Evolutionary conservation across 2,329 filamentous ascomycete species (phyloP).

Genomic region (Acarospora socialis): DNA sequence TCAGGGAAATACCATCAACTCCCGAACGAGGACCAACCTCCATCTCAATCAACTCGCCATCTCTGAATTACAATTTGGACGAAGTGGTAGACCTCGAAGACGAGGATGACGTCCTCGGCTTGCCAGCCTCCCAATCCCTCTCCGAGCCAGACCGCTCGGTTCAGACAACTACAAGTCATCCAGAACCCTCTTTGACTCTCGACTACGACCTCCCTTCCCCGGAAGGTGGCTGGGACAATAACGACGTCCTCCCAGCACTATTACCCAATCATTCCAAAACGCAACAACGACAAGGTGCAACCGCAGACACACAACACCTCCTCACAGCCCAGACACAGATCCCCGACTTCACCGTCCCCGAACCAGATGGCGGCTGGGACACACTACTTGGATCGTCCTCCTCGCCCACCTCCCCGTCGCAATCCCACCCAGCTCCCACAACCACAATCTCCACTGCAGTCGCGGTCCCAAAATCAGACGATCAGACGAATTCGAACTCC

Average conservation of each 20-base stretch:
- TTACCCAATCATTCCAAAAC: conserved; percentile 3
- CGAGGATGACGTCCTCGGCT: background rate
- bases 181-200: too few species aligned
- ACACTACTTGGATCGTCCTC: background rate
- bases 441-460: too few species aligned
- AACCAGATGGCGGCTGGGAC: conserved; percentile 12
- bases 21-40: too few species aligned
- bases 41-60: background rate
- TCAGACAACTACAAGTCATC: too few species aligned
- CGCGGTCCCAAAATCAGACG: conserved; percentile 4
- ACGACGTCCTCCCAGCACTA: conserved; percentile 4
- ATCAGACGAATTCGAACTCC: conserved; percentile 5
- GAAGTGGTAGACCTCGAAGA: background rate
- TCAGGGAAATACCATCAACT: too few species aligned
- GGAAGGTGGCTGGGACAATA: conserved; percentile 16
- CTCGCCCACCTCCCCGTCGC: conserved; percentile 2
- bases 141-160: conserved; percentile 10
- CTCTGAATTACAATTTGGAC: background rate
- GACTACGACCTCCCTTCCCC: conserved; percentile 16
- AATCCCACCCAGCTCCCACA: too few species aligned
- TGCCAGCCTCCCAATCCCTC: conserved; percentile 10
- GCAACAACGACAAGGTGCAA: conserved; percentile 2
- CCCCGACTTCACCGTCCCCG: conserved; percentile 10
- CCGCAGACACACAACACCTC: conserved; percentile 8
- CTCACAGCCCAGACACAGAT: conserved; percentile 12